Base-by-base conservation (phyloP, 768 basidiomycete genomes). In the Russula brevipes region DNA sequence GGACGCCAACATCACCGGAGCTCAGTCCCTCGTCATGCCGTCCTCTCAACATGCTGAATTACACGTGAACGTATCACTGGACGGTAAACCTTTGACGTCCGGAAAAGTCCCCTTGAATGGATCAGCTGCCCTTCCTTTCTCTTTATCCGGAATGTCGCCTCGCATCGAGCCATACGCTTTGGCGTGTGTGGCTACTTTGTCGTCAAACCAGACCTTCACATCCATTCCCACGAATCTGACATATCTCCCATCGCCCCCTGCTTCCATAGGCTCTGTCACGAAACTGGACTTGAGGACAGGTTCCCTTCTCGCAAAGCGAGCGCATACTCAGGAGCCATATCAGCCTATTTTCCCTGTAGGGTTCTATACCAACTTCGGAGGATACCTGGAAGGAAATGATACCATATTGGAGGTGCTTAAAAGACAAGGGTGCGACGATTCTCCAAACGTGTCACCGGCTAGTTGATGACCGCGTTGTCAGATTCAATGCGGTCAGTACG, bases 321-420 rank as follows among this genome's bases (percentile, higher is more conserved):
- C 52, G 39, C 67, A 68, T 6, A 59, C 54, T 10, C 61, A 53
- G 0, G 72, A 66, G 8, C 35, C 51, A 2, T 75, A 73, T 63
- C 69, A 77, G 63, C 73, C 80, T 0, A 72, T 86, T 12, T 72
- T 91, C 60, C 88, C 91, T 0, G 80, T 89, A 50, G 89, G 89
- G 0, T 92, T 88, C 72, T 91, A 89, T 67, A 84, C 88, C 0
- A 72, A 78, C 5, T 86, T 87, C 52, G 81, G 79, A 45, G 71
- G 72, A 16, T 85, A 84, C 61, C 74, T 89, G 16, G 79, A 75
- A 2, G 69, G 74, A 7, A 84, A 90, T 69, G 68, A 82, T 49
- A 70, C 84, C 1, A 71, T 80, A 5, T 76, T 88, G 47, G 75
- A 85, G 58, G 78, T 79, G 55, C 76, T 90, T 47, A 83, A 83